Conservation (phyloP, 495 filamentous ascomycete species). For the Penicillium roqueforti region DNA sequence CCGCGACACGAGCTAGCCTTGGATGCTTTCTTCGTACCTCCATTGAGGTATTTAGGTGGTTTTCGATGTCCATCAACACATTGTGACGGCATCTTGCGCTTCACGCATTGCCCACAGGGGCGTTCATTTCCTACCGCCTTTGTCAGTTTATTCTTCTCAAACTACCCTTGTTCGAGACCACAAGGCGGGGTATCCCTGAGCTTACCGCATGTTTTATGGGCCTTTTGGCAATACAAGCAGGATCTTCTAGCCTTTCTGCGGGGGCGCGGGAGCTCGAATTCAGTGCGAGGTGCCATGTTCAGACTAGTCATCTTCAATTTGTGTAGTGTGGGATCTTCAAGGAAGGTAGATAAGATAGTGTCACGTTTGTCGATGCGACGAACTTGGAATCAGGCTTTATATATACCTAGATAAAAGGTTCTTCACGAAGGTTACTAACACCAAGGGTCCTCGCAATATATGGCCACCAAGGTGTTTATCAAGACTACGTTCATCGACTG, state of each 20-base stretch:
- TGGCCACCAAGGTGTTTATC: not conserved
- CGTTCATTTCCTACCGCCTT: constrained; percentile 9
- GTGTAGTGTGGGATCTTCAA: not conserved
- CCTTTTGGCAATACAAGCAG: constrained; percentile 7
- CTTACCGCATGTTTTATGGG: constrained; percentile 14
- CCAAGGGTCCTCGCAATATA: not conserved
- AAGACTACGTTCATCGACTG: not conserved
- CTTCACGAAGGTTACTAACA: not conserved
- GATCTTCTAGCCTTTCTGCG: constrained; percentile 11
- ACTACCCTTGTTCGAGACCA: not conserved
- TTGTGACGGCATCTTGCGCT: constrained; percentile 1
- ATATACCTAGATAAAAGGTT: not conserved
- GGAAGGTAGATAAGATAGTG: not conserved
- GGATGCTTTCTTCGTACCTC: not conserved
- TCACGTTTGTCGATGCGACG: no score
- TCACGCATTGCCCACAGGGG: constrained; percentile 9
- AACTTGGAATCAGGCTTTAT: not conserved
- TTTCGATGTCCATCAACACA: constrained; percentile 15
- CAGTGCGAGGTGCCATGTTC: not conserved
- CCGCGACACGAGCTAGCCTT: not conserved
- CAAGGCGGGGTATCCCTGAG: no score
- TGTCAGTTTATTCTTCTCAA: not conserved
- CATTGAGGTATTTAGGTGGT: constrained; percentile 10
- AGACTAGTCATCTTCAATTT: not conserved
- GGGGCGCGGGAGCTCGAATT: not conserved